A percentile compares a stretch with the other conserved stretches of the same genome.
Conservation (phyloP, 805 yeast genomes). For the Yarrowia sp. region DNA sequence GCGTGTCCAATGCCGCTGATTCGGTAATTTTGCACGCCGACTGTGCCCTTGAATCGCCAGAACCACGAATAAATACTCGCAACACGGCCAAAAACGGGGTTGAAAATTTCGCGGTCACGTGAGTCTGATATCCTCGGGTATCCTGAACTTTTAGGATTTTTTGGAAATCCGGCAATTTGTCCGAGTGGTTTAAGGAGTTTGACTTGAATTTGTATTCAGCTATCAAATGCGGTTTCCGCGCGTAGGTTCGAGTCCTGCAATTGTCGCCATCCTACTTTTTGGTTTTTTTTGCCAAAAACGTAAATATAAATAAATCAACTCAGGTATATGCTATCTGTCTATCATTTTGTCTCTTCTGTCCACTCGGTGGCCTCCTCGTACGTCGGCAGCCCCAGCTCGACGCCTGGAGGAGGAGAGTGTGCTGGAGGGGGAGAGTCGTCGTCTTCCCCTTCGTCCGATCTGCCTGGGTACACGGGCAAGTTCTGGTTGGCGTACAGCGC, state of each 20-base stretch:
- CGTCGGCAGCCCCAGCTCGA: background rate
- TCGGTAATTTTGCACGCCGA: too few species aligned
- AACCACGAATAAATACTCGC: too few species aligned
- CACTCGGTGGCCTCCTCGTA: constrained; percentile 25
- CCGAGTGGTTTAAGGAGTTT: constrained; percentile 27
- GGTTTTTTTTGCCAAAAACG: background rate
- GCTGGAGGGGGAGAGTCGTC: constrained; percentile 1
- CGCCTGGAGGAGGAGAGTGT: constrained; percentile 2
- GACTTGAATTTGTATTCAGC: constrained; percentile 25
- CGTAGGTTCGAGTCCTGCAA: constrained; percentile 27
- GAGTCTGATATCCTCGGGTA: background rate
- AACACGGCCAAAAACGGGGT: too few species aligned
- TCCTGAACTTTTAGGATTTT: background rate
- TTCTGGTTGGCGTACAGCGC: constrained; percentile 7
- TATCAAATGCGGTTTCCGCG: constrained; percentile 27
- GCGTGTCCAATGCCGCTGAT: too few species aligned
- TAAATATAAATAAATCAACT: background rate
- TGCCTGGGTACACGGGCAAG: constrained; percentile 13
- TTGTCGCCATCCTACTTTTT: constrained; percentile 16
- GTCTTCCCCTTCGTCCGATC: background rate
- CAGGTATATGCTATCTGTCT: background rate
- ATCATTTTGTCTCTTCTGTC: constrained; percentile 1
- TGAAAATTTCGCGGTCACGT: background rate
- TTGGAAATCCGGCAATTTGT: background rate
- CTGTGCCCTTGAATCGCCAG: too few species aligned